phyloP scores from a whole-genome alignment of 2,329 filamentous ascomycete species.

The Albifimbria verrucaria region DNA sequence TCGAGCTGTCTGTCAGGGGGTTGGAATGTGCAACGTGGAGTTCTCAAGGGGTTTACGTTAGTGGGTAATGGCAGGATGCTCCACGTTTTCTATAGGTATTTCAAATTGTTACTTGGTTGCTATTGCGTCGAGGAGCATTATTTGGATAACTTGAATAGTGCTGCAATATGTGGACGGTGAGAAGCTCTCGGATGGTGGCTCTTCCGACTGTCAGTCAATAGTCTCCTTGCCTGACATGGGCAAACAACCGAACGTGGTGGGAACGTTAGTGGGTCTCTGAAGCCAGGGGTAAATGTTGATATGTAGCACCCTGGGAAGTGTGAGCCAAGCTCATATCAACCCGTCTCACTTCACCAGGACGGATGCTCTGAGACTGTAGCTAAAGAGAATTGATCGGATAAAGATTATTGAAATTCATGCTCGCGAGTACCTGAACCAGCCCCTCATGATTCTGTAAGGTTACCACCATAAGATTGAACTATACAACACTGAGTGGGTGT shows the following conservation, averaged over 20 bases:
- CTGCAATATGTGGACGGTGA: neutral
- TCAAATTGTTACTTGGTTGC: too few species aligned
- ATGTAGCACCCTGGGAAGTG: too few species aligned
- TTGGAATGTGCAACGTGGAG: neutral
- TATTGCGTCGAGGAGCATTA: too few species aligned
- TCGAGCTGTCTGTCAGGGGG: neutral
- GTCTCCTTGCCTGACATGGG: neutral
- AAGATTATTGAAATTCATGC: too few species aligned
- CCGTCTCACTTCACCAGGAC: too few species aligned
- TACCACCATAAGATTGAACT: too few species aligned
- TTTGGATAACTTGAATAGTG: neutral
- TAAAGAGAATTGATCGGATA: too few species aligned
- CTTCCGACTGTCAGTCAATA: neutral
- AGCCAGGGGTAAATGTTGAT: neutral
- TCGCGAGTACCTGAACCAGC: too few species aligned
- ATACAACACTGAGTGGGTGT: too few species aligned
- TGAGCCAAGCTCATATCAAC: too few species aligned
- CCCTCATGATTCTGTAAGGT: too few species aligned
- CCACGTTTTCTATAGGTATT: neutral
- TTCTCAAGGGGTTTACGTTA: neutral
- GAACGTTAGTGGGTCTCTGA: neutral
- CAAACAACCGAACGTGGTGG: neutral
- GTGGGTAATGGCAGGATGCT: neutral
- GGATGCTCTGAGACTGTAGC: too few species aligned
- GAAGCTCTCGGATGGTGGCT: neutral